Evolutionary conservation across 2,329 filamentous ascomycete species (phyloP), one percentile per base, ranked within the genome.

Genomic region (Berkeleyomyces basicola): DNA sequence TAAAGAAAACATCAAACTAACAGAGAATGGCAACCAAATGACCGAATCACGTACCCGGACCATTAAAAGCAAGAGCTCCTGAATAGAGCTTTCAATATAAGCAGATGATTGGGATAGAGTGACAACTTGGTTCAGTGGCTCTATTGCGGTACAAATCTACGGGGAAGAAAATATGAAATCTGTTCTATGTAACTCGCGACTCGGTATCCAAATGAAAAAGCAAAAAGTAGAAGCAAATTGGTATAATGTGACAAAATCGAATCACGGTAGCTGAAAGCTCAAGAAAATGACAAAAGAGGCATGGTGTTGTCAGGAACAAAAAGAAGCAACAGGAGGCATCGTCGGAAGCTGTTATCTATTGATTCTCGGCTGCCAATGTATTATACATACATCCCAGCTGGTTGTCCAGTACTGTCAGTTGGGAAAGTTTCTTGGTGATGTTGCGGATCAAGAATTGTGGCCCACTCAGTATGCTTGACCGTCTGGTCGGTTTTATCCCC

Each of bases 391-490:
- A 23, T 23, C 23, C 23, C 23, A 23, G 23, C 23, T 23, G 23
- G 2, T 23, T 23, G 23, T 23, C 23, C 23, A 23, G 23, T 23
- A 1, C 23, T 23, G 2, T 23, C 23, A 23, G 23, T 23, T 23
- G 23, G 23, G 23, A 23, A 23, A 23, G 23, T 23, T 11, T 72
- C 74, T 39, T 71, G 72, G 16, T 73, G 68, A 3, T 69, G 65
- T 33, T 71, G 72, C 58, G 23, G 23, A 23, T 77, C 76, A 0
- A 70, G 70, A 49, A 75, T 74, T 44, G 72, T 68, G 2, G 71
- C 73, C 44, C 70, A 70, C 66, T 80, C 75, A 57, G 76, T 73
- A 69, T 76, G 76, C 61, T 73, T 75, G 2, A 72, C 73, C 67
- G 68, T 70, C 44, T 79, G 73, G 64, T 77, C 77, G 0, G 73